Evolutionary conservation across 1,139 yeast genomes (phyloP).

Genomic region (Suhomyces bokatorum): DNA sequence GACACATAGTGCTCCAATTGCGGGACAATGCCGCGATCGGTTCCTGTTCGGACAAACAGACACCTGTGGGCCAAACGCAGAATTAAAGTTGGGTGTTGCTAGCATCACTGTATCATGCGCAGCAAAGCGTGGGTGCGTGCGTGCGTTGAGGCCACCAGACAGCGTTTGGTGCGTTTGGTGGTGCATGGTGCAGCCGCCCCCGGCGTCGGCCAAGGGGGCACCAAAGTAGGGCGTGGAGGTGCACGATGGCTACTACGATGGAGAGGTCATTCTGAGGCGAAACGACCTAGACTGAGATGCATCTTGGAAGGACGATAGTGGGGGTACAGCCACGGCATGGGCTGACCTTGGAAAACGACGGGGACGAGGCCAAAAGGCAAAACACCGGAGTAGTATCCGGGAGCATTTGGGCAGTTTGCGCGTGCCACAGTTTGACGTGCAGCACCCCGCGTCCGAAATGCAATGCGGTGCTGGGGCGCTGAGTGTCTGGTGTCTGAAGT

Average conservation of each 20-base stretch:
- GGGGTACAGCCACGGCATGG: not conserved
- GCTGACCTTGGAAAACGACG: too few relatives aligned
- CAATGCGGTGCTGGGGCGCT: too few relatives aligned
- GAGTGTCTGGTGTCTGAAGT: too few relatives aligned
- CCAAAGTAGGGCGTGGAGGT: not conserved
- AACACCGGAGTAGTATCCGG: too few relatives aligned
- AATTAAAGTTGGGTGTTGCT: not conserved
- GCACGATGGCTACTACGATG: not conserved
- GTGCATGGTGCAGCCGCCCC: too few relatives aligned
- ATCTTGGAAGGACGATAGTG: not conserved
- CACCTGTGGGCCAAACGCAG: not conserved
- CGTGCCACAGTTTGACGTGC: too few relatives aligned
- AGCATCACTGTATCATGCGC: constrained; percentile 1
- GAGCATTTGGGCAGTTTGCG: too few relatives aligned
- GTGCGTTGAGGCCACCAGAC: too few relatives aligned
- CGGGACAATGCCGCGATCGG: not conserved
- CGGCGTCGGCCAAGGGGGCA: not conserved
- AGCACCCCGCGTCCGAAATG: too few relatives aligned
- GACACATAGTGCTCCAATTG: not conserved
- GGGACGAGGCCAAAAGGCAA: too few relatives aligned
- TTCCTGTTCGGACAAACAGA: not conserved
- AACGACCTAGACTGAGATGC: not conserved
- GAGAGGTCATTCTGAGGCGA: not conserved
- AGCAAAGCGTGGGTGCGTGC: too few relatives aligned
- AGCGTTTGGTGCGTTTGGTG: too few relatives aligned